Conservation (phyloP, 208 protist species). For the Wallacemonas collosoma region DNA sequence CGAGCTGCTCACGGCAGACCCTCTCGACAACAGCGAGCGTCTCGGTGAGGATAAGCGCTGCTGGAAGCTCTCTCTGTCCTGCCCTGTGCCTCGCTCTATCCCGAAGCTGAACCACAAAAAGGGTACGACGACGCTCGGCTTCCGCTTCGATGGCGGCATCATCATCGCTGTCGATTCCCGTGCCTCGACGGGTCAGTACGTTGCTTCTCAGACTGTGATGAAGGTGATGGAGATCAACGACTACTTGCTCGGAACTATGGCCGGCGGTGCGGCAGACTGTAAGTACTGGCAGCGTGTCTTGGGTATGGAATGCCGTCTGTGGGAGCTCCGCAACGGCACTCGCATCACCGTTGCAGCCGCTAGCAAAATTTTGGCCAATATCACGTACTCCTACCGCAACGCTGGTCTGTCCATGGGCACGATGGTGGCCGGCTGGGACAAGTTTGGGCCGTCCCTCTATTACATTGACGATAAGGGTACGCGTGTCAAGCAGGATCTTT, state of each 20-base stretch:
- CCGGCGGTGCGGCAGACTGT: slow-evolving; percentile 99
- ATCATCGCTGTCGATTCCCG: slow-evolving; percentile 99
- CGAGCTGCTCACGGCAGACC: slow-evolving; percentile 72
- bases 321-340: slow-evolving; percentile 95
- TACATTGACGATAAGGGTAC: slow-evolving; percentile 99
- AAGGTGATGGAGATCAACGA: slow-evolving; percentile 99
- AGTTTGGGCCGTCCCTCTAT: slow-evolving; percentile 98
- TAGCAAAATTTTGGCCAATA: slow-evolving; percentile 99
- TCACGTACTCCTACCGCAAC: slow-evolving; percentile 98
- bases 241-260: slow-evolving; percentile 99
- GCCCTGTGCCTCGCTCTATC: slow-evolving; percentile 84
- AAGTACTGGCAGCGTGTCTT: slow-evolving; percentile 99
- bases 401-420: slow-evolving; percentile 98
- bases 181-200: slow-evolving; percentile 98
- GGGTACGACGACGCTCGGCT: slow-evolving; percentile 99
- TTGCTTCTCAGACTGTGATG: slow-evolving; percentile 99
- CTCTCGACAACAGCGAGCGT: slow-evolving; percentile 70
- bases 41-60: slow-evolving; percentile 58
- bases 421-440: slow-evolving; percentile 98
- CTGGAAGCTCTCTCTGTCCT: slow-evolving; percentile 74
- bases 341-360: slow-evolving; percentile 98
- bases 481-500: slow-evolving; percentile 97
- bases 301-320: slow-evolving; percentile 93
- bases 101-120: slow-evolving; percentile 89
- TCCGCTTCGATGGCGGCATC: slow-evolving; percentile 98